Evolutionary conservation across 805 yeast genomes (phyloP), one percentile per base, ranked within the genome.

Genomic region (Starmerella ratchasimensis): DNA sequence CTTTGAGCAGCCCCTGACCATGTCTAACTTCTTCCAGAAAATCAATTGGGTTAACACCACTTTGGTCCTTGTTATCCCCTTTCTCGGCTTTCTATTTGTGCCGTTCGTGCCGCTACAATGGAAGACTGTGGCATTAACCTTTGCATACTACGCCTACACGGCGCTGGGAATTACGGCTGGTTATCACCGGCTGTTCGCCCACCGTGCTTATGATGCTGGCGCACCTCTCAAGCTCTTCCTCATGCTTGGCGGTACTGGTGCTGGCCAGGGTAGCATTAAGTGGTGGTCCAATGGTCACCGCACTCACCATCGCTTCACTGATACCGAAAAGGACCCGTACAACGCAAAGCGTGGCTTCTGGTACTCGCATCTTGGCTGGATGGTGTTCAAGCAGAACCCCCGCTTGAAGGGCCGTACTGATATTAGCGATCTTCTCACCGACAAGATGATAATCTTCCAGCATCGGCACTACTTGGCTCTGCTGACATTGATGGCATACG

Each of bases 291-390:
- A 76, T 13, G 67, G 80, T 32, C 97, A 86, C 62, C 65, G 93
- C 42, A 84, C 90, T 3, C 96, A 86, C 61, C 96, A 86, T 59
- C 72, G 88, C 41, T 80, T 70, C 57, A 76, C 90, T 30, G 94
- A 86, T 54, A 78, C 93, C 0, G 93, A 81, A 43, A 68, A 70
- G 50, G 97, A 86, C 57, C 96, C 97, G 1, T 83, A 81, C 59
- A 75, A 75, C 52, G 76, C 80, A 27, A 71, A 86, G 53, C 68
- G 80, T 42, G 95, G 96, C 0, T 68, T 83, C 49, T 59, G 70
- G 51, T 84, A 74, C 70, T 74, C 88, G 24, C 94, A 84, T 59
- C 64, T 83, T 60, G 96, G 95, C 3, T 86, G 94, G 93, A 68
- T 80, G 61, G 54, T 83, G 24, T 63, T 77, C 42, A 68, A 68